Conservation (phyloP, 305 asterid genomes). For the Petunia hybrid region DNA sequence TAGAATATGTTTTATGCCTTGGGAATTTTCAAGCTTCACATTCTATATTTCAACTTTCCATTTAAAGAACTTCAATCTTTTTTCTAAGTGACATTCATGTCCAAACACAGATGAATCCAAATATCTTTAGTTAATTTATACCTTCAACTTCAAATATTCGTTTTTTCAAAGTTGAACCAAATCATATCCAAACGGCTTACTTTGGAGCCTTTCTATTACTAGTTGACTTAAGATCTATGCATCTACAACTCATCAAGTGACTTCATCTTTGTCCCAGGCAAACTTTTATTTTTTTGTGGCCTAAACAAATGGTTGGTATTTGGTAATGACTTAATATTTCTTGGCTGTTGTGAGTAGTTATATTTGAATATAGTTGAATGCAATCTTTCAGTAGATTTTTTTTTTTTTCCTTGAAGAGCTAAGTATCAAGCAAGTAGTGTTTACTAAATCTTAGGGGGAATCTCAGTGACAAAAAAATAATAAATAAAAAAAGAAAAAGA, state of each 20-base stretch:
- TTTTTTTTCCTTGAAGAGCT: background rate
- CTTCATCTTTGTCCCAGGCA: background rate
- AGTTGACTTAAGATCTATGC: background rate
- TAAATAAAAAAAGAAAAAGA: too few species aligned
- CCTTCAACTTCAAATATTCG: too few species aligned
- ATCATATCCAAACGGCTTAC: too few species aligned
- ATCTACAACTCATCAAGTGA: background rate
- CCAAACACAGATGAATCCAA: too few species aligned
- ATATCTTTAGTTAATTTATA: too few species aligned
- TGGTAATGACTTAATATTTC: background rate
- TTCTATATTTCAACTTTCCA: too few species aligned
- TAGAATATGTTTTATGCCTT: too few species aligned
- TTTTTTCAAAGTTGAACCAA: too few species aligned
- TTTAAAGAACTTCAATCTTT: too few species aligned
- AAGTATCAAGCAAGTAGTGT: background rate
- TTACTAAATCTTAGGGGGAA: background rate
- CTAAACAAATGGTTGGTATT: background rate
- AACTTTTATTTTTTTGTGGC: background rate
- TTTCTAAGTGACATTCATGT: too few species aligned
- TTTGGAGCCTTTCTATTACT: too few species aligned
- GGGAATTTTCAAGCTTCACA: too few species aligned
- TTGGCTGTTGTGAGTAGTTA: background rate
- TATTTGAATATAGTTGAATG: background rate
- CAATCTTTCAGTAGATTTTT: background rate
- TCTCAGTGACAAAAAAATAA: background rate